These are phyloP conservation scores for Rhododendron simsii DNA, from an alignment of 148 eudicot species.

Conservation along the genomic window DNA sequence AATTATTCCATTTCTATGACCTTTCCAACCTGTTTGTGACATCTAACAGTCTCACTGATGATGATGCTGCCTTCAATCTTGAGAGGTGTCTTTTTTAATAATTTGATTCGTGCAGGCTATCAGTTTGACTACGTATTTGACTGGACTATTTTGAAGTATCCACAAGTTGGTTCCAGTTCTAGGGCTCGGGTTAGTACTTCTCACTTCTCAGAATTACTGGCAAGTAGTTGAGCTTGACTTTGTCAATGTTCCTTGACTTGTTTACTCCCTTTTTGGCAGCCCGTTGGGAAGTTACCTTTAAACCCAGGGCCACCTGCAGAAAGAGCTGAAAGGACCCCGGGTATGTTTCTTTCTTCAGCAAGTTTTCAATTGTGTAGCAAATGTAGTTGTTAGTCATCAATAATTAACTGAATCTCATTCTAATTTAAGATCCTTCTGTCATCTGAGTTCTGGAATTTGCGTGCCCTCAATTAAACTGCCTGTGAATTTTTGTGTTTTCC, in stretches of 20 bases:
- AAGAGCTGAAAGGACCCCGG: constrained; percentile 66
- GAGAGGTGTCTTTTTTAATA: neutral
- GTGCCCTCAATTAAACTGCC: neutral
- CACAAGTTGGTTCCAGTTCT: constrained; percentile 90
- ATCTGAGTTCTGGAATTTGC: neutral
- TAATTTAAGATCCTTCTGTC: neutral
- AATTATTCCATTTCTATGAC: neutral
- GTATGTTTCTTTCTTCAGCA: constrained; percentile 26
- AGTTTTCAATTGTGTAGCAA: neutral
- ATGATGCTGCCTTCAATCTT: neutral
- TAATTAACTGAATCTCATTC: neutral
- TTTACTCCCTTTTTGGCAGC: constrained; percentile 34
- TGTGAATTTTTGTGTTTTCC: neutral
- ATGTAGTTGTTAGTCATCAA: neutral
- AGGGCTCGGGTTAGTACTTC: constrained; percentile 56
- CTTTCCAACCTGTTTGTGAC: neutral
- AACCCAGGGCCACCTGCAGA: constrained; percentile 78
- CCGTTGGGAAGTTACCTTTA: constrained; percentile 50
- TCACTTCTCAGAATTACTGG: neutral
- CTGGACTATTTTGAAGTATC: constrained; percentile 96
- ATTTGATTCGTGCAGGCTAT: constrained; percentile 54
- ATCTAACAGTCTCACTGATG: neutral
- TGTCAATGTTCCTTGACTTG: neutral
- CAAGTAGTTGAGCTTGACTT: neutral
- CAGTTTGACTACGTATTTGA: constrained; percentile 99